phyloP scores from a whole-genome alignment of 2,329 filamentous ascomycete species.

The Didymosphaeria variabile region DNA sequence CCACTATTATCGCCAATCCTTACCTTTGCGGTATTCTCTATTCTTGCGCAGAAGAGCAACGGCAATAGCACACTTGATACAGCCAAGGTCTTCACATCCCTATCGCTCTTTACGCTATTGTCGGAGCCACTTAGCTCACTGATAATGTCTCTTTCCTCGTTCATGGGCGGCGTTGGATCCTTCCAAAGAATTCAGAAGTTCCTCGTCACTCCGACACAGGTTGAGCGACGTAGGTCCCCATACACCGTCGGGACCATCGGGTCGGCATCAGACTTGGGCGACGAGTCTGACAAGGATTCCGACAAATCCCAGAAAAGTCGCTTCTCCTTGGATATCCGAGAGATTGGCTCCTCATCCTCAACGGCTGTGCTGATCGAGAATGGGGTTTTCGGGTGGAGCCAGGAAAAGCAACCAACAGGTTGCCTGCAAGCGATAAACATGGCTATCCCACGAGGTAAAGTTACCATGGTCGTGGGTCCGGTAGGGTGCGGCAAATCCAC shows the following conservation, averaged over 20 bases:
- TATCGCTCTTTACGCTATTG: constrained; percentile 58
- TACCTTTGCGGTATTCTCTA: constrained; percentile 56
- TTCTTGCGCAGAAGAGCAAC: constrained; percentile 49
- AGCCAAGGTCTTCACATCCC: constrained; percentile 56
- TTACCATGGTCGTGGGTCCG: constrained; percentile 61
- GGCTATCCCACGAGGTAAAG: constrained; percentile 52
- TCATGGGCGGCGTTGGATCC: constrained; percentile 57
- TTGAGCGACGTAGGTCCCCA: constrained; percentile 35
- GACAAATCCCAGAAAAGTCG: constrained; percentile 36
- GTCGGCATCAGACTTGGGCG: constrained; percentile 29
- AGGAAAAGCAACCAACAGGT: constrained; percentile 48
- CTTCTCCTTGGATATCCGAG: constrained; percentile 30
- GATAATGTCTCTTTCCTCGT: constrained; percentile 56
- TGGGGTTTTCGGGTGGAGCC: constrained; percentile 59
- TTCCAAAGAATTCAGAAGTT: constrained; percentile 59
- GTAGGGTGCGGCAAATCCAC: constrained; percentile 64
- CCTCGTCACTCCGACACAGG: constrained; percentile 39
- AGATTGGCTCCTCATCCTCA: constrained; percentile 28
- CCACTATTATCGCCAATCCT: constrained; percentile 54
- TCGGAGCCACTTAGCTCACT: constrained; percentile 57
- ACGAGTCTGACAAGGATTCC: constrained; percentile 38
- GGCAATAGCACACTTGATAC: constrained; percentile 49
- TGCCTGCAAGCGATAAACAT: constrained; percentile 54
- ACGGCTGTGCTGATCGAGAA: constrained; percentile 54
- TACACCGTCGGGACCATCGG: constrained; percentile 27